phyloP scores from a whole-genome alignment of 306 rosid genomes.

The Sechiopsis laciniata region DNA sequence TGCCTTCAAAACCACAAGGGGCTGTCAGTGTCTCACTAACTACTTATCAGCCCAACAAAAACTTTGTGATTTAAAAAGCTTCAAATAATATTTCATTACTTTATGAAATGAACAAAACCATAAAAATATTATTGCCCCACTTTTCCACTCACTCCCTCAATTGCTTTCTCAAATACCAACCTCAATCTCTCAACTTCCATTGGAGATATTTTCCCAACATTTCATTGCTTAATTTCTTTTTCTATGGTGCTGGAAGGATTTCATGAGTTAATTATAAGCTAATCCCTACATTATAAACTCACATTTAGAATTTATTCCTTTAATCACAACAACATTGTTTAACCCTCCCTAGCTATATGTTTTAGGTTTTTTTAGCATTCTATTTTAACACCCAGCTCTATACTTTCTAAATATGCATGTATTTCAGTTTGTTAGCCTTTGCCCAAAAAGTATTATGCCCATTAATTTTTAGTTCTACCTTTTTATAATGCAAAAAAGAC shows the following conservation, averaged over 20 bases:
- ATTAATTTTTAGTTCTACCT: too few species aligned
- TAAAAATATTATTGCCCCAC: not conserved
- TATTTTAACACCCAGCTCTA: too few species aligned
- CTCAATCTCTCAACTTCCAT: slow-evolving; percentile 10
- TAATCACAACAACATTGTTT: not conserved
- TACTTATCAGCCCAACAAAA: not conserved
- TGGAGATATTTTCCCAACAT: slow-evolving; percentile 16
- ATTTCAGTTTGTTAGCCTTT: too few species aligned
- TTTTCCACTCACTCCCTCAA: not conserved
- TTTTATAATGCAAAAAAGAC: too few species aligned
- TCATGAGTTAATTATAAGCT: not conserved
- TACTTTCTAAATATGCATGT: too few species aligned
- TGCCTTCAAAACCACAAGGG: not conserved
- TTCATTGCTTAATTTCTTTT: not conserved
- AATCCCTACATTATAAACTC: not conserved
- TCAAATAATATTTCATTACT: not conserved
- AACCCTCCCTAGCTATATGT: too few species aligned
- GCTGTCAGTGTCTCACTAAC: slow-evolving; percentile 6
- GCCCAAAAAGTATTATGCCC: too few species aligned
- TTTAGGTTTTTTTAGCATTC: too few species aligned
- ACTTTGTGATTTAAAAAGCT: not conserved
- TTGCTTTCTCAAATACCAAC: not conserved
- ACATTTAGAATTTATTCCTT: not conserved
- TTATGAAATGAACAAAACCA: not conserved
- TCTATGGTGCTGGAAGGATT: not conserved